Conservation (phyloP, 305 asterid species). For the Fraxinus angustifolia region DNA sequence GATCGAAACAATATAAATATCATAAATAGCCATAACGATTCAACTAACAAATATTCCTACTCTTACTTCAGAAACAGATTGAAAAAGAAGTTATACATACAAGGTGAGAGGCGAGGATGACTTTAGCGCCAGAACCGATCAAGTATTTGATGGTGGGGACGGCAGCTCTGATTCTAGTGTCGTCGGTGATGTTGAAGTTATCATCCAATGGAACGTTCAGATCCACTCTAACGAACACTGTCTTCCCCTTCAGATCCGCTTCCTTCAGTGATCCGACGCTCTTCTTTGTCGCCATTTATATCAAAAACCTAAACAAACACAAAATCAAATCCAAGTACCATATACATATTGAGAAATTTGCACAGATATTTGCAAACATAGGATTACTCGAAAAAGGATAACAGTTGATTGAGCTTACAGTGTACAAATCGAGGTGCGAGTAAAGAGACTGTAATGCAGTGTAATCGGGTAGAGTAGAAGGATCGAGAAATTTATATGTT, state of each 20-base stretch:
- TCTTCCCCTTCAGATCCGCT: constrained; percentile 38
- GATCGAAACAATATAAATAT: not conserved
- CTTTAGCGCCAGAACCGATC: constrained; percentile 36
- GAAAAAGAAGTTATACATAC: constrained; percentile 13
- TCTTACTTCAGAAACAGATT: not conserved
- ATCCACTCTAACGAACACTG: constrained; percentile 38
- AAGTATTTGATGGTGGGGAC: constrained; percentile 39
- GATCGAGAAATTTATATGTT: not conserved
- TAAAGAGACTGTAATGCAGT: not conserved
- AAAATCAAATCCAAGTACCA: not conserved
- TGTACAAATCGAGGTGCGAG: not conserved
- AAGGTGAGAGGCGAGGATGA: constrained; percentile 39
- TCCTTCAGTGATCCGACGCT: constrained; percentile 38
- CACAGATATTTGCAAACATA: not conserved
- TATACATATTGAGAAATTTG: not conserved
- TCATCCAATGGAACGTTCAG: constrained; percentile 46
- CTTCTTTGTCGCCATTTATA: constrained; percentile 37
- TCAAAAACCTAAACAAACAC: not conserved
- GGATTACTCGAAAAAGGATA: not conserved
- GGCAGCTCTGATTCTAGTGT: constrained; percentile 41
- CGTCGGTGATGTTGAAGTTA: constrained; percentile 35
- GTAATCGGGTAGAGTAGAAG: not conserved
- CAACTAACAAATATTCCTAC: not conserved
- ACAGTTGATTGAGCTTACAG: not conserved
- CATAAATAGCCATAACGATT: not conserved